Conservation (phyloP, 83 land plant genomes). For the Thuja plicata region DNA sequence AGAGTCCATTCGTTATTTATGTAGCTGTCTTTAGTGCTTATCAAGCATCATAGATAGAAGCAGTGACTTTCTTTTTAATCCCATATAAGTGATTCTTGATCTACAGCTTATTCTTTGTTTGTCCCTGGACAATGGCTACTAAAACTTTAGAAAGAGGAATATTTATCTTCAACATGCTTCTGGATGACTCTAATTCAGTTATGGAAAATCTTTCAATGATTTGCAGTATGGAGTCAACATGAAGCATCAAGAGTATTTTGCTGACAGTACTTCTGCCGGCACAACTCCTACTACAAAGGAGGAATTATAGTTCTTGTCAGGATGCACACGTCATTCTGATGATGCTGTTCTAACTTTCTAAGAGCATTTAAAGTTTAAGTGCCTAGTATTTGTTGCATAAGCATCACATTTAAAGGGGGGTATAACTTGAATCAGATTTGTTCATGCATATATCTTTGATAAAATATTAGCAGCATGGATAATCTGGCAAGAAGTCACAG, state of each 20-base stretch:
- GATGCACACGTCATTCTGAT: not conserved
- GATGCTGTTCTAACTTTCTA: not conserved
- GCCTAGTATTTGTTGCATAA: not conserved
- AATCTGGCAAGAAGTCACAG: not conserved
- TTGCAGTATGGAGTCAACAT: constrained; percentile 75
- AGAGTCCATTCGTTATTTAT: not conserved
- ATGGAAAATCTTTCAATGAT: not conserved
- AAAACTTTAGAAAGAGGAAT: not conserved
- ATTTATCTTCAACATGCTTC: not conserved
- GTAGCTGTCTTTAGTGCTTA: not conserved
- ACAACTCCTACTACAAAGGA: constrained; percentile 56
- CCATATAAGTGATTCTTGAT: not conserved
- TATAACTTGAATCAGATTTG: not conserved
- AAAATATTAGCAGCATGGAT: not conserved
- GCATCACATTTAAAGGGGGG: not conserved
- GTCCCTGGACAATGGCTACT: not conserved
- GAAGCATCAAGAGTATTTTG: constrained; percentile 73
- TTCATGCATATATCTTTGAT: not conserved
- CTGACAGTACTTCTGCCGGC: constrained; percentile 70
- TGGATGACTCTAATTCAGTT: not conserved
- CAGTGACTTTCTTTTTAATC: not conserved
- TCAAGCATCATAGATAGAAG: not conserved
- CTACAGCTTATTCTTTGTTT: not conserved
- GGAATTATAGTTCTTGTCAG: constrained; percentile 22
- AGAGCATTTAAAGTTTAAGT: not conserved